phyloP scores from a whole-genome alignment of 352 stramenopile genomes.

The Globisporangium echinulatum region DNA sequence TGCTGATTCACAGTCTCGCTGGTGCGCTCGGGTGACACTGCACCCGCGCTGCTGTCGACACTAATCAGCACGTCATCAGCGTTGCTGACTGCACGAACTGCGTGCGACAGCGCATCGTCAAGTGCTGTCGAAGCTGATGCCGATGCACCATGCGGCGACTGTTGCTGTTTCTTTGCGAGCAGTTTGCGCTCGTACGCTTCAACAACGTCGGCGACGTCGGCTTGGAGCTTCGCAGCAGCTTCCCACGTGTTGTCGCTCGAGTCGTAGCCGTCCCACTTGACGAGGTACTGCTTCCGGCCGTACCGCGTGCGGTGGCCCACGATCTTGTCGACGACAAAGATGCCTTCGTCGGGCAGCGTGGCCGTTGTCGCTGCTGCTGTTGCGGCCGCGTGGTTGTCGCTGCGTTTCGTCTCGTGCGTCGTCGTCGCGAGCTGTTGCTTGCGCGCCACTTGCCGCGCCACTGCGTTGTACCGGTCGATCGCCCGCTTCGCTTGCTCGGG shows the following conservation, averaged over 20 bases:
- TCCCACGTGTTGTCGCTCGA: constrained; percentile 68
- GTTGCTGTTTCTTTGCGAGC: constrained; percentile 1
- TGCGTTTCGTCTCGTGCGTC: no score
- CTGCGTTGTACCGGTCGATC: constrained; percentile 23
- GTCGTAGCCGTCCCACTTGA: constrained; percentile 67
- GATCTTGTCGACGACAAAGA: constrained; percentile 63
- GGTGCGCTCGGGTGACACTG: no score
- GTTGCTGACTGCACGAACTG: no score
- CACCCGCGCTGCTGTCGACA: no score
- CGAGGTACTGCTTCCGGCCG: constrained; percentile 46
- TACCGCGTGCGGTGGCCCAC: constrained; percentile 35
- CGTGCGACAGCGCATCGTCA: neutral
- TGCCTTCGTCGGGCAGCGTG: constrained; percentile 5
- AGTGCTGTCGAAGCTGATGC: no score
- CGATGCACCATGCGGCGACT: neutral
- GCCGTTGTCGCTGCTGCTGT: neutral
- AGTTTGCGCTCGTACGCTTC: constrained; percentile 38
- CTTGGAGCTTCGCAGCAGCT: constrained; percentile 31
- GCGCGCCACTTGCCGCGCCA: constrained; percentile 6
- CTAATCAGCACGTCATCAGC: no score
- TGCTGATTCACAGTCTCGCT: no score
- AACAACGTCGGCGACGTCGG: constrained; percentile 46
- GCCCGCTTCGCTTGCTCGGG: constrained; percentile 19
- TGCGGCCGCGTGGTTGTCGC: constrained; percentile 2
- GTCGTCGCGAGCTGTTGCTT: no score